Conservation (phyloP, 1,139 yeast genomes). For the Magnusiomyces tetraspermus region DNA sequence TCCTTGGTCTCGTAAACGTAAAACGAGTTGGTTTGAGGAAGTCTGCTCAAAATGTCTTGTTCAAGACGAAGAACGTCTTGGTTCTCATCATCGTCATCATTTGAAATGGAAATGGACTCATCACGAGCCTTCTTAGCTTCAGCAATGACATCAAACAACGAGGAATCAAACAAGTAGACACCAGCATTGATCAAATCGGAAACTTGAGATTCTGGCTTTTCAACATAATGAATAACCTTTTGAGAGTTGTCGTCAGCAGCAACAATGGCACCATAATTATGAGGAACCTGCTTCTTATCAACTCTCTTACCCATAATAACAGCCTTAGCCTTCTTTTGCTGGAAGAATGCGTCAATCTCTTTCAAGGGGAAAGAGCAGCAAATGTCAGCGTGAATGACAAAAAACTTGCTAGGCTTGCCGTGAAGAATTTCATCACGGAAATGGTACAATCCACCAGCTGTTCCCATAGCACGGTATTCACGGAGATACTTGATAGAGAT, state of each 20-base stretch:
- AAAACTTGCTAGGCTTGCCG: slow-evolving; percentile 40
- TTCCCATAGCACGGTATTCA: slow-evolving; percentile 54
- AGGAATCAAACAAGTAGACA: slow-evolving; percentile 45
- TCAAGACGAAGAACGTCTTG: slow-evolving; percentile 47
- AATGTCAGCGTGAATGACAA: slow-evolving; percentile 56
- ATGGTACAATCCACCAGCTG: slow-evolving; percentile 58
- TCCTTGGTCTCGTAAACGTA: slow-evolving; percentile 46
- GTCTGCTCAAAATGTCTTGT: slow-evolving; percentile 45
- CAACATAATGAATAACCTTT: slow-evolving; percentile 52
- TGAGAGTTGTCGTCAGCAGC: slow-evolving; percentile 24
- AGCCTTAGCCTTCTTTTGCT: slow-evolving; percentile 39
- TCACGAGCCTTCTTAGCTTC: slow-evolving; percentile 40
- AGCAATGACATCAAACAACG: slow-evolving; percentile 42
- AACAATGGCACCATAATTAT: slow-evolving; percentile 49
- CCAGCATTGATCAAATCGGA: slow-evolving; percentile 54
- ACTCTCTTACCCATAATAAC: slow-evolving; percentile 50
- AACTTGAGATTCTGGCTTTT: slow-evolving; percentile 50
- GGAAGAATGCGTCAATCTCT: slow-evolving; percentile 35
- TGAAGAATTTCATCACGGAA: slow-evolving; percentile 48
- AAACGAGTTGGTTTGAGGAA: slow-evolving; percentile 43
- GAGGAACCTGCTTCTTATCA: slow-evolving; percentile 37
- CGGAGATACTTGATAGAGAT: slow-evolving; percentile 43
- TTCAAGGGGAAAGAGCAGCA: slow-evolving; percentile 50
- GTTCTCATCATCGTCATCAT: slow-evolving; percentile 32
- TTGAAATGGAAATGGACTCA: slow-evolving; percentile 23